Evolutionary conservation across 139 green algal species (phyloP).

Genomic region (Microglena sp.): DNA sequence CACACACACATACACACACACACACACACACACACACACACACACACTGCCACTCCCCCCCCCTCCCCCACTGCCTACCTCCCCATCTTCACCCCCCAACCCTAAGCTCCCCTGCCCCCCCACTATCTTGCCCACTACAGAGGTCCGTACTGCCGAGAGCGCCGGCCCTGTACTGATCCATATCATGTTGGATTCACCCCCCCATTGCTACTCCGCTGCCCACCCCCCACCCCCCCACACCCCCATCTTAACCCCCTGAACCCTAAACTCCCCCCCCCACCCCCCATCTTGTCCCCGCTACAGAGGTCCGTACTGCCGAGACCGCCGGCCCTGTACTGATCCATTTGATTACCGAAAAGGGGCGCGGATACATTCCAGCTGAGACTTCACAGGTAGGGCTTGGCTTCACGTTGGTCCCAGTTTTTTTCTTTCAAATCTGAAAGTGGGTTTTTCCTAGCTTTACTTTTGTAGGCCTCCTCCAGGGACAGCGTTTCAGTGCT

Average conservation of each 20-base stretch:
- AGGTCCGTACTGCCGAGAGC: slow-evolving; percentile 63
- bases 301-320: slow-evolving; percentile 81
- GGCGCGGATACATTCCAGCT: slow-evolving; percentile 77
- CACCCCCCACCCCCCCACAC: background rate
- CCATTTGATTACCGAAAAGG: slow-evolving; percentile 91
- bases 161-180: slow-evolving; percentile 85
- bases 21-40: no score
- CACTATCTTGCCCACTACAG: background rate
- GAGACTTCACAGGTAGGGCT: slow-evolving; percentile 35
- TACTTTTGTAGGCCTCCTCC: no score
- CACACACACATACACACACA: background rate
- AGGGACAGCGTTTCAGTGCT: no score
- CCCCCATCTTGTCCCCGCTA: background rate
- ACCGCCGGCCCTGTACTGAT: slow-evolving; percentile 81
- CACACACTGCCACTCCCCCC: background rate
- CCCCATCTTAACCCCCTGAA: background rate
- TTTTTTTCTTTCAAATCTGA: no score
- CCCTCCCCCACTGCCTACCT: background rate
- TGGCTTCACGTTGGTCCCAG: no score
- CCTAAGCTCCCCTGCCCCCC: background rate
- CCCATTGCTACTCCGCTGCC: background rate
- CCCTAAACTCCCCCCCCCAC: background rate
- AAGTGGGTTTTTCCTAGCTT: no score
- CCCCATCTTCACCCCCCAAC: background rate
- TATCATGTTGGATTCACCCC: slow-evolving; percentile 73